phyloP scores from a whole-genome alignment of 345 rosid genomes.

The Rhodomyrtus tomentosa region DNA sequence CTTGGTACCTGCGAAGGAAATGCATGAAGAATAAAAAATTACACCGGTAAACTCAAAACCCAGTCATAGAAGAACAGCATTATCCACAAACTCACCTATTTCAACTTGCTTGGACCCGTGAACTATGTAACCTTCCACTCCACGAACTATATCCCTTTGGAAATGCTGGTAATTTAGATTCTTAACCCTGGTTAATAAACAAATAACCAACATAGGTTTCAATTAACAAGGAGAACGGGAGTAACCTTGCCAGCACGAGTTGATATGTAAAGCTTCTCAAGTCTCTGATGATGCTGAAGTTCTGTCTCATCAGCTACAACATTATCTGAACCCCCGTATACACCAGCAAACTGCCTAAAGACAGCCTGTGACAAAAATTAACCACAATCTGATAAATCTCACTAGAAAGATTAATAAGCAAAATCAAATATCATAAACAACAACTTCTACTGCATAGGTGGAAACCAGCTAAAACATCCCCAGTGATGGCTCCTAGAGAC shows the following conservation, averaged over 20 bases:
- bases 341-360: slow-evolving; percentile 76
- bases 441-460: background rate
- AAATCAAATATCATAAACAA: background rate
- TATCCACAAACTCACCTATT: slow-evolving; percentile 36
- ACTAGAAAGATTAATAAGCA: background rate
- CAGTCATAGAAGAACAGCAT: background rate
- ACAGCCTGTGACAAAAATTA: slow-evolving; percentile 49
- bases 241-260: slow-evolving; percentile 89
- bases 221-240: background rate
- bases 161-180: slow-evolving; percentile 49
- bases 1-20: slow-evolving; percentile 52
- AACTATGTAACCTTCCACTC: slow-evolving; percentile 81
- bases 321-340: slow-evolving; percentile 73
- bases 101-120: slow-evolving; percentile 90
- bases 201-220: background rate
- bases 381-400: background rate
- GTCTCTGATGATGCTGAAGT: slow-evolving; percentile 70
- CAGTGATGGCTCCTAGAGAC: background rate
- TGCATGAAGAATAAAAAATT: background rate
- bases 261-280: slow-evolving; percentile 87
- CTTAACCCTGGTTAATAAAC: background rate
- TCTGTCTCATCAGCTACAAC: slow-evolving; percentile 71
- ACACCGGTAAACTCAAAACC: background rate
- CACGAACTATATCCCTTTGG: slow-evolving; percentile 93
- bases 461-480: background rate